phyloP scores from a whole-genome alignment of 768 basidiomycete species.

The Chiua virens region DNA sequence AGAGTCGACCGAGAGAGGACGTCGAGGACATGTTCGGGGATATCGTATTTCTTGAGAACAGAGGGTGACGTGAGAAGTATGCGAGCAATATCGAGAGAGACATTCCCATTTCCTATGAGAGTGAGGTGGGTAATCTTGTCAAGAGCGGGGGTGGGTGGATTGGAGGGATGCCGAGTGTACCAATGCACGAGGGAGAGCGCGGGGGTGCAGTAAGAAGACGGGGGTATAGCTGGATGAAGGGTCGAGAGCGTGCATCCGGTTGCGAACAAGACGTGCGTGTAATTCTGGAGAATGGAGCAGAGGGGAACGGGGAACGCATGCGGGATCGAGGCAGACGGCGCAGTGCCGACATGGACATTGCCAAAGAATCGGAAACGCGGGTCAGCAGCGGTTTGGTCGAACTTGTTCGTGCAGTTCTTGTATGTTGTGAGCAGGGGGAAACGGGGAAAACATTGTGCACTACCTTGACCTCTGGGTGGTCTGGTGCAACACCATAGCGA shows the following conservation, averaged over 20 bases:
- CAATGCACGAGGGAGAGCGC: slow-evolving; percentile 89
- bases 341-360: slow-evolving; percentile 65
- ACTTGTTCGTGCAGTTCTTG: slow-evolving; percentile 96
- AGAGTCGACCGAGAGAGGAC: slow-evolving; percentile 63
- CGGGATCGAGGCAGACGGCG: slow-evolving; percentile 41
- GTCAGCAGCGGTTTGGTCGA: slow-evolving; percentile 79
- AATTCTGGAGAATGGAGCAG: slow-evolving; percentile 59
- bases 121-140: slow-evolving; percentile 70
- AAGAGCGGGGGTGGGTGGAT: slow-evolving; percentile 58
- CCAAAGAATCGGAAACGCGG: slow-evolving; percentile 87
- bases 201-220: slow-evolving; percentile 53
- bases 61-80: slow-evolving; percentile 77
- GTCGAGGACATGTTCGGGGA: slow-evolving; percentile 72
- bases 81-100: slow-evolving; percentile 88
- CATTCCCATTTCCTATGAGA: slow-evolving; percentile 93
- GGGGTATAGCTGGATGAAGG: slow-evolving; percentile 54
- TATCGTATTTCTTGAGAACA: slow-evolving; percentile 67
- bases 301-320: slow-evolving; percentile 61
- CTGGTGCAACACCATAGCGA: slow-evolving; percentile 94
- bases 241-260: slow-evolving; percentile 77
- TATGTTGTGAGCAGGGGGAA: slow-evolving; percentile 8
- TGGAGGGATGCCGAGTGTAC: slow-evolving; percentile 92
- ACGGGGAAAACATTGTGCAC: neutral
- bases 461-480: slow-evolving; percentile 97
- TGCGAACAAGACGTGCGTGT: slow-evolving; percentile 84